Percentiles rank a stretch among this genome's conserved stretches.
phyloP scores from a whole-genome alignment of 352 stramenopile genomes.

The Phytophthora syringae region DNA sequence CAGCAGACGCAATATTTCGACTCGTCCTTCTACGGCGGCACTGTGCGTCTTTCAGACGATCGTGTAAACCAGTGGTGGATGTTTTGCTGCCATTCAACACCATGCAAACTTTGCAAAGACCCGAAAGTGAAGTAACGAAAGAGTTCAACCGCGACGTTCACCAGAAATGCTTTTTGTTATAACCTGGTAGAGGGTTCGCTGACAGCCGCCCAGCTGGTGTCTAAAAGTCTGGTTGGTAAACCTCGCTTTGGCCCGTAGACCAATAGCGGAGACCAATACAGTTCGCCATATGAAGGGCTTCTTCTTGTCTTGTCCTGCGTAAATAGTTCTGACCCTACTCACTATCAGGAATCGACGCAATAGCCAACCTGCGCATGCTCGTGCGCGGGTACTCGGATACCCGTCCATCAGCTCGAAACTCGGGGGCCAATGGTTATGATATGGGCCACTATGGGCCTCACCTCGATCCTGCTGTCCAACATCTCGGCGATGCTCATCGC shows the following conservation, averaged over 20 bases:
- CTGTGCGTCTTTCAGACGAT: too few species aligned
- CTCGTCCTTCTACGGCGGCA: too few species aligned
- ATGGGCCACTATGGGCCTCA: constrained; percentile 40
- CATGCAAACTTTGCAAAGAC: too few species aligned
- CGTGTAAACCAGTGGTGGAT: too few species aligned
- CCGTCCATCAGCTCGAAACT: constrained; percentile 9
- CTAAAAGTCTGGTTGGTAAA: constrained; percentile 10
- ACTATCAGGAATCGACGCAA: constrained; percentile 15
- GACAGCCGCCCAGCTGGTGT: constrained; percentile 30
- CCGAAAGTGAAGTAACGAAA: too few species aligned
- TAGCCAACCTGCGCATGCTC: constrained; percentile 25
- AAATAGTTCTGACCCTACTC: constrained; percentile 9
- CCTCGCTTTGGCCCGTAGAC: background rate
- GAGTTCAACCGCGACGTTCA: too few species aligned
- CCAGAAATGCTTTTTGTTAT: too few species aligned
- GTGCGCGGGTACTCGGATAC: constrained; percentile 20
- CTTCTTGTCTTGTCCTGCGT: constrained; percentile 26
- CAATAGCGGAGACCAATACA: constrained; percentile 23
- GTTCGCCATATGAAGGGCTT: constrained; percentile 28
- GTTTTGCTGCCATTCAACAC: too few species aligned
- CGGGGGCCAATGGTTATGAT: constrained; percentile 33
- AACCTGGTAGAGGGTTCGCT: too few species aligned
- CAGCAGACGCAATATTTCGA: too few species aligned
- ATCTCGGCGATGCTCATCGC: constrained; percentile 42
- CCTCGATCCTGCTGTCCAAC: constrained; percentile 43